Evolutionary conservation across 257 asterid genomes (phyloP).

Genomic region (Plantago major): DNA sequence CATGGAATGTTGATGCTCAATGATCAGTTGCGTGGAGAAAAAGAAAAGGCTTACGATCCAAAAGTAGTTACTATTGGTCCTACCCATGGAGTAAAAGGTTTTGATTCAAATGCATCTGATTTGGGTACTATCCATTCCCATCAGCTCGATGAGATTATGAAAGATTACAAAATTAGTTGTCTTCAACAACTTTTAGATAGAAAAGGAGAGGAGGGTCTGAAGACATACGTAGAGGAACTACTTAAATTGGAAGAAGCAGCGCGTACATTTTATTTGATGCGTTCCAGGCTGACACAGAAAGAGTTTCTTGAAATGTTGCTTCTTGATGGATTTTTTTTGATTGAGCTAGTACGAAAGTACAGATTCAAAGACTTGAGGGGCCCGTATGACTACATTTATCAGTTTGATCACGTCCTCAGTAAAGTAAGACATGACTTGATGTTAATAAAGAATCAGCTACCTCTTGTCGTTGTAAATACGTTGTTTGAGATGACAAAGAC

Average conservation of each 20-base stretch:
- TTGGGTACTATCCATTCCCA: too few species aligned
- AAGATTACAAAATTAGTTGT: conserved; percentile 5
- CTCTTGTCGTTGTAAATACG: background rate
- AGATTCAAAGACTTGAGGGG: background rate
- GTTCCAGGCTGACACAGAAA: background rate
- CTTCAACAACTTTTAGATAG: background rate
- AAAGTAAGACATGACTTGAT: background rate
- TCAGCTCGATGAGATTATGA: conserved; percentile 4
- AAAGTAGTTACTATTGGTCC: conserved; percentile 18
- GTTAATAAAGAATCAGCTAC: background rate
- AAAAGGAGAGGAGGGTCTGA: background rate
- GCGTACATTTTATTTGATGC: background rate
- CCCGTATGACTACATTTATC: conserved; percentile 1
- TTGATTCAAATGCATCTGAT: too few species aligned
- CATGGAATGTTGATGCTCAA: too few species aligned
- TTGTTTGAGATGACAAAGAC: conserved; percentile 8
- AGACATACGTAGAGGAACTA: background rate
- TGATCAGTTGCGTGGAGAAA: background rate
- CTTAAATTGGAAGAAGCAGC: background rate
- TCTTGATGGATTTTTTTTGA: conserved; percentile 14
- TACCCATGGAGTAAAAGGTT: conserved; percentile 11
- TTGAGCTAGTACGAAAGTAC: conserved; percentile 1
- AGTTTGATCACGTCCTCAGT: background rate
- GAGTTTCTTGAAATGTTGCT: conserved; percentile 9
- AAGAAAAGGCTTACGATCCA: conserved; percentile 9